Conservation (phyloP, 805 yeast genomes). For the Starmerella gropengiesseri region DNA sequence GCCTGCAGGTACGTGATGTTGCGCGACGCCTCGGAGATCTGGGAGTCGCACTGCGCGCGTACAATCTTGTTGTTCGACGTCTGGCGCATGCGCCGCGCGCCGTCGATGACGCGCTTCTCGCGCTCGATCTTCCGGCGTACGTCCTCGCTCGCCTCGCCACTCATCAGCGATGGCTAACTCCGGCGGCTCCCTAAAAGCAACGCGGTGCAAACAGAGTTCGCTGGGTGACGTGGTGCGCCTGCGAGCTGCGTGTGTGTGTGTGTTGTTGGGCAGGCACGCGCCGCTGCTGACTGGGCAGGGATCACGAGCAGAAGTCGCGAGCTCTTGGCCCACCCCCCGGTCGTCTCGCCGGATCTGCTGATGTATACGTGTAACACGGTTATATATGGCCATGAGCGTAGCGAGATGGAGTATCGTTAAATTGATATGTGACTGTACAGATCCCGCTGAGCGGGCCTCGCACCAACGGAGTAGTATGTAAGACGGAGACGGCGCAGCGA, state of each 20-base stretch:
- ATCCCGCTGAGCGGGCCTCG: no score
- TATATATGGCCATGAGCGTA: no score
- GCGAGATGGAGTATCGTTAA: no score
- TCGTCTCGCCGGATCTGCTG: no score
- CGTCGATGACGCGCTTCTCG: conserved; percentile 76
- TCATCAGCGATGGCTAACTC: conserved; percentile 3
- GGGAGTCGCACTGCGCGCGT: conserved; percentile 81
- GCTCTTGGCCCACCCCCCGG: neutral
- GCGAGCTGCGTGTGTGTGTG: neutral
- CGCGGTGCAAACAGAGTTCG: neutral
- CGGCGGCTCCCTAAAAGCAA: neutral
- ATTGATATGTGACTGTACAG: no score
- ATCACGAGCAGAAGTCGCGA: conserved; percentile 1
- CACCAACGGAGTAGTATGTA: no score
- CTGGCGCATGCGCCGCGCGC: conserved; percentile 70
- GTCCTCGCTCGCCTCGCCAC: conserved; percentile 36
- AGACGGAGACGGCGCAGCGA: no score
- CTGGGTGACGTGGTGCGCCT: no score
- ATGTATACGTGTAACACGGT: no score
- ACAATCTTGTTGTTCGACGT: conserved; percentile 71
- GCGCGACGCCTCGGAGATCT: conserved; percentile 80
- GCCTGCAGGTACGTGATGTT: conserved; percentile 82
- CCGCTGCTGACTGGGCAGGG: conserved; percentile 2
- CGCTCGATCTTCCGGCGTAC: conserved; percentile 78
- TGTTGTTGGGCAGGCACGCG: conserved; percentile 6